Evolutionary conservation across 2,329 filamentous ascomycete genomes (phyloP).

Genomic region (Graphilbum fragrans): DNA sequence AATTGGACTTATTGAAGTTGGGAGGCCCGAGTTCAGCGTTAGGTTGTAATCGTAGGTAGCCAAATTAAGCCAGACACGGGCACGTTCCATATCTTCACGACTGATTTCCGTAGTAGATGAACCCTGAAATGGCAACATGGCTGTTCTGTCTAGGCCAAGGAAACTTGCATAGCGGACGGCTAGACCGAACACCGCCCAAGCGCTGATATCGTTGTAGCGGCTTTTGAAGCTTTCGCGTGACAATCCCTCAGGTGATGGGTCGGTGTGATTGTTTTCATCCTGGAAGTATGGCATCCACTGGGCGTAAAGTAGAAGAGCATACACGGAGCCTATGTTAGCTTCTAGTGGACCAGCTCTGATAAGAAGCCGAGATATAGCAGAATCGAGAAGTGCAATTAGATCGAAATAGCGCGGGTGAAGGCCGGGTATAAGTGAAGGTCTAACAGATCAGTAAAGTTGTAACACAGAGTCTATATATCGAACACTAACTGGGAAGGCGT

Average conservation of each 20-base stretch:
- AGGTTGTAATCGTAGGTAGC: conserved; percentile 4
- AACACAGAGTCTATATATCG: conserved; percentile 1
- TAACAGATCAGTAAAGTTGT: too few species aligned
- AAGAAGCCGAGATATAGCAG: not conserved
- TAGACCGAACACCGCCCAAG: conserved; percentile 1
- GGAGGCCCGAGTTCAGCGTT: conserved; percentile 1
- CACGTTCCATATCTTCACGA: not conserved
- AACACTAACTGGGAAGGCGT: not conserved
- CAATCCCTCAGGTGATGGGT: too few species aligned
- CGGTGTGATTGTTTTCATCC: not conserved
- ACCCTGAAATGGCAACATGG: not conserved
- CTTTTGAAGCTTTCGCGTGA: not conserved
- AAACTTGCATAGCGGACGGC: conserved; percentile 1
- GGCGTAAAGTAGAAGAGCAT: not conserved
- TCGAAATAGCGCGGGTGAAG: too few species aligned
- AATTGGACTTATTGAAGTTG: not conserved
- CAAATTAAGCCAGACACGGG: conserved; percentile 2
- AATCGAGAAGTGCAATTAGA: too few species aligned
- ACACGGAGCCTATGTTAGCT: not conserved
- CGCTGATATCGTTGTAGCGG: conserved; percentile 3
- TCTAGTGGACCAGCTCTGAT: not conserved
- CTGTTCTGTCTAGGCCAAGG: not conserved
- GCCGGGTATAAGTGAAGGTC: too few species aligned
- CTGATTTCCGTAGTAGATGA: too few species aligned
- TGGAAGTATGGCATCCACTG: conserved; percentile 2